phyloP scores from a whole-genome alignment of 208 protist species.

The Crithidia thermophila region DNA sequence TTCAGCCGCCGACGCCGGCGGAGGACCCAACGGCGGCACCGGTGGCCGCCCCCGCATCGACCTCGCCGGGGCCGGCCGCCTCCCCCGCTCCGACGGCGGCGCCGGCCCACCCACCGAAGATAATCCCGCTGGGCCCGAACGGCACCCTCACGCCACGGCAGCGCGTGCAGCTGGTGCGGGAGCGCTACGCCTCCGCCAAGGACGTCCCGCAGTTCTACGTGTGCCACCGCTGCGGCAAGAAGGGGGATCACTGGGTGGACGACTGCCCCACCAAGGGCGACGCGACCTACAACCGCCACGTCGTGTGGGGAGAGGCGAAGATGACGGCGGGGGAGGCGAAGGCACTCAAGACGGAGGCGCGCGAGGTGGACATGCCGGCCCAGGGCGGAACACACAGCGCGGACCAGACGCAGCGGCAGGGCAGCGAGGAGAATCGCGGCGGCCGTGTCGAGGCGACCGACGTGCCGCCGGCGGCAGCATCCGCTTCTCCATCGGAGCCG shows the following conservation, averaged over 20 bases:
- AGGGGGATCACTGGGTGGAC: conserved; percentile 76
- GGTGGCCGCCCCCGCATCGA: neutral
- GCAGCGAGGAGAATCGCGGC: too few relatives aligned
- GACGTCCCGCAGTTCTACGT: conserved; percentile 82
- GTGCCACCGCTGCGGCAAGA: conserved; percentile 77
- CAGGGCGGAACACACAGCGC: neutral
- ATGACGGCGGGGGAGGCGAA: conserved; percentile 15
- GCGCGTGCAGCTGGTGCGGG: conserved; percentile 69
- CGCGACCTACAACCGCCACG: conserved; percentile 58
- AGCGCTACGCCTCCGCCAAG: conserved; percentile 59
- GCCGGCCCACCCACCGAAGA: conserved; percentile 27
- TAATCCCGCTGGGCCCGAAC: conserved; percentile 71
- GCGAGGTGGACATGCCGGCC: neutral
- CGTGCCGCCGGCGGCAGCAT: too few relatives aligned
- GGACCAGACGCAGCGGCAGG: neutral
- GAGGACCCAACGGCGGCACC: conserved; percentile 18
- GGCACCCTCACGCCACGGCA: conserved; percentile 67
- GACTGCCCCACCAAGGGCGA: conserved; percentile 78
- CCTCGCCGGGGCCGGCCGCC: too few relatives aligned
- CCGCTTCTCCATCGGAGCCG: too few relatives aligned
- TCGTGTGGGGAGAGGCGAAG: conserved; percentile 78
- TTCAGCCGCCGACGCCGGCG: conserved; percentile 19
- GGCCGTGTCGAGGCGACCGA: too few relatives aligned
- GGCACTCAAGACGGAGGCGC: neutral
- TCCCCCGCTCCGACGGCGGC: neutral